Conservation (phyloP, 2,329 filamentous ascomycete genomes). For the Cladosporium austrohemisphaericum region DNA sequence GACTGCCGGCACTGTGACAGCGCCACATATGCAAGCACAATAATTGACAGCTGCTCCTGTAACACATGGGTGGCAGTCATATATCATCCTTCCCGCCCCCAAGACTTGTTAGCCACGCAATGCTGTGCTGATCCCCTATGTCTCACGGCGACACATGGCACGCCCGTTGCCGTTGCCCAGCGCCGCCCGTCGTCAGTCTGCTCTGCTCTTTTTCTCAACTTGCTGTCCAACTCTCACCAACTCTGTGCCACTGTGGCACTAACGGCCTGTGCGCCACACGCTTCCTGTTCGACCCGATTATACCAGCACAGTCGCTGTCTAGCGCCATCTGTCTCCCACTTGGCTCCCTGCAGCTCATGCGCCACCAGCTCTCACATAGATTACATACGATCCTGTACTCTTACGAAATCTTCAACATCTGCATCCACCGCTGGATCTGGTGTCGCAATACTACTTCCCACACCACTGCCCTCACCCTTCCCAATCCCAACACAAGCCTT, state of each 20-base stretch:
- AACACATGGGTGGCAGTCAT: no score
- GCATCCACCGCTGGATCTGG: not conserved
- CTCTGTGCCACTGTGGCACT: no score
- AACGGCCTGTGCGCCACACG: not conserved
- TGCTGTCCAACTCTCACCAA: no score
- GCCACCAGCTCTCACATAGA: conserved; percentile 3
- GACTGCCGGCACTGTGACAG: no score
- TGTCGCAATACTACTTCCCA: not conserved
- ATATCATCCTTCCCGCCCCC: not conserved
- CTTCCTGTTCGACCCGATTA: not conserved
- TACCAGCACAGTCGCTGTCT: not conserved
- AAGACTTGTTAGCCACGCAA: conserved; percentile 5
- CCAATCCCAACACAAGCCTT: not conserved
- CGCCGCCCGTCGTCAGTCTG: not conserved
- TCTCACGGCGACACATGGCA: not conserved
- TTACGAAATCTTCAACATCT: not conserved
- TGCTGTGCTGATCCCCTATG: not conserved
- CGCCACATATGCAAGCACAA: no score
- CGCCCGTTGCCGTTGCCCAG: not conserved
- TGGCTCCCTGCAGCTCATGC: not conserved
- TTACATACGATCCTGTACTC: not conserved
- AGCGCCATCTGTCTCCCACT: not conserved
- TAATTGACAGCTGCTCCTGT: no score
- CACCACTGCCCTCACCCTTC: not conserved
- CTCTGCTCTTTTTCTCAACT: not conserved